These are phyloP conservation scores for Torulaspora indica DNA, from an alignment of 805 yeast genomes.

Conservation along the genomic window DNA sequence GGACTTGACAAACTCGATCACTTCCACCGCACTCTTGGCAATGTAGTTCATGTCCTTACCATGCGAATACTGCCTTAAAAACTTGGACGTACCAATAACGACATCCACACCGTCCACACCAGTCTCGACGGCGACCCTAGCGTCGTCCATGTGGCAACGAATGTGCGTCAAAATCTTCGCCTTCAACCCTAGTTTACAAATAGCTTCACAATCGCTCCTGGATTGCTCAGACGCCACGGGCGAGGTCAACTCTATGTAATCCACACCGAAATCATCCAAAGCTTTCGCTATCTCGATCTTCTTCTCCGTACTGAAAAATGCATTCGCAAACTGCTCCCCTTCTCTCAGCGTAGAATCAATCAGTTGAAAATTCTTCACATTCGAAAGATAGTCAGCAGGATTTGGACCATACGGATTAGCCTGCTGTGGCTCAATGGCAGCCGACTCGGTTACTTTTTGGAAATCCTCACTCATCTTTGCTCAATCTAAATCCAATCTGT, in stretches of 20 bases:
- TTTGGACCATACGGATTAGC: slow-evolving; percentile 91
- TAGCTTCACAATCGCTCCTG: slow-evolving; percentile 91
- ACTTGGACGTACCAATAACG: slow-evolving; percentile 95
- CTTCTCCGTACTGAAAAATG: slow-evolving; percentile 90
- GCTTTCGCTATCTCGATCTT: slow-evolving; percentile 97
- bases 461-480: slow-evolving; percentile 29
- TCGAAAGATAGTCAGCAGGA: slow-evolving; percentile 87
- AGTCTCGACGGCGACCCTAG: slow-evolving; percentile 92
- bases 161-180: slow-evolving; percentile 95
- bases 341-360: slow-evolving; percentile 95
- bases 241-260: slow-evolving; percentile 93
- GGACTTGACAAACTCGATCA: slow-evolving; percentile 92
- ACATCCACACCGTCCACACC: slow-evolving; percentile 99
- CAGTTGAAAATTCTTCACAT: slow-evolving; percentile 81
- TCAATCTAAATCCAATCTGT: neutral
- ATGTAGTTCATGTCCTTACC: slow-evolving; percentile 99
- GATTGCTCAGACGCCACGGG: slow-evolving; percentile 98
- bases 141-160: slow-evolving; percentile 99
- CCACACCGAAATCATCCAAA: slow-evolving; percentile 95
- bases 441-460: slow-evolving; percentile 44
- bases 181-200: slow-evolving; percentile 92
- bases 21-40: slow-evolving; percentile 93
- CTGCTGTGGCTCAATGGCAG: slow-evolving; percentile 33
- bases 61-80: slow-evolving; percentile 88
- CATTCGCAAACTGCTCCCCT: slow-evolving; percentile 98